Conservation (phyloP, 2,329 filamentous ascomycete species). For the Aureobasidium leucospermi region DNA sequence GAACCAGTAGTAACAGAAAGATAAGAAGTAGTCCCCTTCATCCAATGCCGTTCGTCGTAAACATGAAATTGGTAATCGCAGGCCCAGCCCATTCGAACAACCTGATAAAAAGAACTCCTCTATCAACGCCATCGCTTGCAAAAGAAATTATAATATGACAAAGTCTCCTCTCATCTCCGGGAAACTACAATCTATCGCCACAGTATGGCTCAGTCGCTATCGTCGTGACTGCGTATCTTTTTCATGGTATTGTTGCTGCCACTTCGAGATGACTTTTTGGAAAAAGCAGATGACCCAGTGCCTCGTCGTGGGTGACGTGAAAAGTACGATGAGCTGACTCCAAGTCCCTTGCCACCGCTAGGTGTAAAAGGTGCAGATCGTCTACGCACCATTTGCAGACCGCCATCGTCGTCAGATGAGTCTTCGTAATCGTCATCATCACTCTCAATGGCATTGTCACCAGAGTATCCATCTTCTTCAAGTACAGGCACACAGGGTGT, state of each 20-base stretch:
- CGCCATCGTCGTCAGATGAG: conserved; percentile 32
- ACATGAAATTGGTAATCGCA: conserved; percentile 4
- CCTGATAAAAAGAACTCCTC: not conserved
- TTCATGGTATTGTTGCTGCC: conserved; percentile 46
- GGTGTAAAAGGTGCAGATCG: conserved; percentile 20
- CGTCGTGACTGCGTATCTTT: conserved; percentile 30
- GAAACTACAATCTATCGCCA: not conserved
- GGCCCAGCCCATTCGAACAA: not conserved
- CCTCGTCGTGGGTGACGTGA: conserved; percentile 26
- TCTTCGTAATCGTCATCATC: conserved; percentile 34
- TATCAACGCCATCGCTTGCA: conserved; percentile 12
- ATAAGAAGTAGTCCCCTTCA: not conserved
- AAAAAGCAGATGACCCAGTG: conserved; percentile 25
- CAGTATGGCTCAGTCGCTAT: conserved; percentile 2
- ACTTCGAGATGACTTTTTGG: conserved; percentile 37
- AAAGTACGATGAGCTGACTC: conserved; percentile 29
- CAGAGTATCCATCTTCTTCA: conserved; percentile 28
- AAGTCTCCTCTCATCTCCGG: not conserved
- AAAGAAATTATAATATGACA: not conserved
- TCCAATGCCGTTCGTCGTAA: conserved; percentile 5
- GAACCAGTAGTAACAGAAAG: not conserved
- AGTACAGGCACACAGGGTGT: conserved; percentile 2
- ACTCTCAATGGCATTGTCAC: conserved; percentile 35
- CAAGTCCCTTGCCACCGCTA: conserved; percentile 22
- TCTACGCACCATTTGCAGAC: conserved; percentile 31